Evolutionary conservation across 257 asterid species (phyloP).

Genomic region (Solanum tarapatanum): DNA sequence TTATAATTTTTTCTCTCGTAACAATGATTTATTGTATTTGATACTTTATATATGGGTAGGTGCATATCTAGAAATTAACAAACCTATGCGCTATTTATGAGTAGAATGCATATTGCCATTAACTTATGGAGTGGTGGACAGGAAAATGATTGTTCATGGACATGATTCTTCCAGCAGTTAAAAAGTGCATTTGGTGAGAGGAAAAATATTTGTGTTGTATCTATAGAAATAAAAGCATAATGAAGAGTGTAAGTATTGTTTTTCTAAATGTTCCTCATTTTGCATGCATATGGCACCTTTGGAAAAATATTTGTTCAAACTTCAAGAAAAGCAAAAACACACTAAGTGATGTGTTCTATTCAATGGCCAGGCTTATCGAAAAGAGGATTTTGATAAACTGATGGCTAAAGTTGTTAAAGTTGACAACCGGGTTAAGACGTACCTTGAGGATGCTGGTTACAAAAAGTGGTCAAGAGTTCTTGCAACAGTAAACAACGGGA

Average conservation of each 20-base stretch:
- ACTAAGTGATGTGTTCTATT: background rate
- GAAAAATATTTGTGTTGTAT: too few species aligned
- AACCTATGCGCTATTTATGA: too few species aligned
- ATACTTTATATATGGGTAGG: too few species aligned
- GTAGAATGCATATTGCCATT: too few species aligned
- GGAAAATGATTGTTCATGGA: too few species aligned
- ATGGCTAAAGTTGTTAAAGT: background rate
- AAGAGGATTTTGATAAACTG: background rate
- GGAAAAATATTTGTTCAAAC: background rate
- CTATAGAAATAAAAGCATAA: too few species aligned
- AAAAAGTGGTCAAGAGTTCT: background rate
- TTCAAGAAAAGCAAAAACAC: background rate
- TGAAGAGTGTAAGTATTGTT: background rate
- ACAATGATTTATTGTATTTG: too few species aligned
- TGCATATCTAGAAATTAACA: too few species aligned
- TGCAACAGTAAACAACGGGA: background rate
- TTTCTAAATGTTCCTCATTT: background rate
- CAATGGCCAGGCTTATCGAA: background rate
- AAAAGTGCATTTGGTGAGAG: too few species aligned
- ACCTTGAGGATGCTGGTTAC: background rate
- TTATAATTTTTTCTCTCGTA: too few species aligned
- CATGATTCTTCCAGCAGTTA: too few species aligned
- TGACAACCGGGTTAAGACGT: background rate
- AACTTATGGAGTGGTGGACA: too few species aligned
- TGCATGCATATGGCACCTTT: background rate